These are phyloP conservation scores for Fragosphaeria purpurea DNA, from an alignment of 2,329 filamentous ascomycete species.

Conservation along the genomic window DNA sequence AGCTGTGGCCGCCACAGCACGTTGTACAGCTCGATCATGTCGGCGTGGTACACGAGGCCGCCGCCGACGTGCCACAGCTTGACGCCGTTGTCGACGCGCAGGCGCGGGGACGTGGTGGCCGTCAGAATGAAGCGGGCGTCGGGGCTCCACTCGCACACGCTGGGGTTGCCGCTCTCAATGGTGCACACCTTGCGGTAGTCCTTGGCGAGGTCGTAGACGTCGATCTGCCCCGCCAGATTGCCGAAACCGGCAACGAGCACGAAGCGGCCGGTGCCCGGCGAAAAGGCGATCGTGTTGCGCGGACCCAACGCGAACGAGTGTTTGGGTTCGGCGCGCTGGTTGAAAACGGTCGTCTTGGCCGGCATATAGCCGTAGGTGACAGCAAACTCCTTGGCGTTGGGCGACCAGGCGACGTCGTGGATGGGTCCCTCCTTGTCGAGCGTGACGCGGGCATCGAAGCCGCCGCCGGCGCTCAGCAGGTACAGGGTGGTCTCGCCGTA, in stretches of 20 bases:
- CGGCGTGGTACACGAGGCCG: constrained; percentile 85
- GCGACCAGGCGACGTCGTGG: constrained; percentile 93
- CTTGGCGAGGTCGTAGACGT: constrained; percentile 92
- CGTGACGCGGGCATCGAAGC: constrained; percentile 83
- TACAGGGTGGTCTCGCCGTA: constrained; percentile 98
- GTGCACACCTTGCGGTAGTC: constrained; percentile 88
- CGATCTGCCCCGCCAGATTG: constrained; percentile 94
- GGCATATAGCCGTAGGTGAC: constrained; percentile 98
- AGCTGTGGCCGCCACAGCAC: constrained; percentile 71
- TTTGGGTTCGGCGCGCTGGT: constrained; percentile 69
- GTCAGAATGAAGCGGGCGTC: constrained; percentile 94
- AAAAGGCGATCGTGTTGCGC: constrained; percentile 92
- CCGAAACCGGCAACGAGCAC: constrained; percentile 93
- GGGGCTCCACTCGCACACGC: constrained; percentile 93
- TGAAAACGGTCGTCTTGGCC: constrained; percentile 98
- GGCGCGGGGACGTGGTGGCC: constrained; percentile 89
- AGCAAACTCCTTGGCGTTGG: constrained; percentile 94
- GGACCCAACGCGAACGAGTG: constrained; percentile 81
- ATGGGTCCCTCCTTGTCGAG: constrained; percentile 97
- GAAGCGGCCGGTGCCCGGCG: constrained; percentile 75
- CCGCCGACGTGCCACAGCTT: constrained; percentile 91
- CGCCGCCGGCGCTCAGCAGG: constrained; percentile 80
- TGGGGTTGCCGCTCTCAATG: constrained; percentile 91
- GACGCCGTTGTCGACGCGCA: constrained; percentile 93
- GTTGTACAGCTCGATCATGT: constrained; percentile 89